Evolutionary conservation across 1,284 basidiomycete species (phyloP).

Genomic region (Ganoderma resinaceum): DNA sequence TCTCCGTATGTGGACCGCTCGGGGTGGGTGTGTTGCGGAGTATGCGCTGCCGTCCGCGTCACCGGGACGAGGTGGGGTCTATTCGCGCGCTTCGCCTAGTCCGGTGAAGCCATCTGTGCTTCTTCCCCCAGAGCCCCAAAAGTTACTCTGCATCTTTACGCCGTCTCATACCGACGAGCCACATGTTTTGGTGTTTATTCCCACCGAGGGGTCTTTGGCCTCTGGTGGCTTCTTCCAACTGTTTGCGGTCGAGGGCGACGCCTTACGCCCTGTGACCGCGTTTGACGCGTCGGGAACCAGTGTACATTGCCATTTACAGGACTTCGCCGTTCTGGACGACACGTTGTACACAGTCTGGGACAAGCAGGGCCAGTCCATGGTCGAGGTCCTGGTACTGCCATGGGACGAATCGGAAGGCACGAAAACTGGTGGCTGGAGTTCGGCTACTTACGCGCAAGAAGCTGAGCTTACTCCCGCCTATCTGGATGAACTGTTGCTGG

Average conservation of each 20-base stretch:
- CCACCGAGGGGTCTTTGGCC: constrained; percentile 63
- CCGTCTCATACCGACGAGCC: constrained; percentile 49
- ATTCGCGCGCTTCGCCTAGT: constrained; percentile 43
- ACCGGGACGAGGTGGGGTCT: constrained; percentile 38
- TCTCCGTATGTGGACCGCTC: constrained; percentile 82
- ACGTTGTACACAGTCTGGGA: constrained; percentile 78
- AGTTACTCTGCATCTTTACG: constrained; percentile 63
- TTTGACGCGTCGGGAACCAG: constrained; percentile 67
- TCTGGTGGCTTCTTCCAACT: constrained; percentile 78
- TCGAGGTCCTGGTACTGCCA: constrained; percentile 61
- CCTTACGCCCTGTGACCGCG: constrained; percentile 59
- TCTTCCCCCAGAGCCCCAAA: constrained; percentile 65
- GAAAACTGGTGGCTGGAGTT: constrained; percentile 54
- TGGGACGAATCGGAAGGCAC: constrained; percentile 42
- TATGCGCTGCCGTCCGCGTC: constrained; percentile 52
- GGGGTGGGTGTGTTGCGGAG: constrained; percentile 71
- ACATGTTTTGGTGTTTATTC: constrained; percentile 71
- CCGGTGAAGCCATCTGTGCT: constrained; percentile 51
- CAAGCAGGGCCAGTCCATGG: constrained; percentile 74
- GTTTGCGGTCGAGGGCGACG: constrained; percentile 58
- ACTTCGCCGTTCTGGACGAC: constrained; percentile 66
- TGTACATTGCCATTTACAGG: constrained; percentile 74
- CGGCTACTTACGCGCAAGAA: constrained; percentile 65
- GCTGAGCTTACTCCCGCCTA: constrained; percentile 84
- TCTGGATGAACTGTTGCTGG: constrained; percentile 82